These are phyloP conservation scores for Penicillium ucsense DNA, from an alignment of 495 filamentous ascomycete species.

Conservation along the genomic window DNA sequence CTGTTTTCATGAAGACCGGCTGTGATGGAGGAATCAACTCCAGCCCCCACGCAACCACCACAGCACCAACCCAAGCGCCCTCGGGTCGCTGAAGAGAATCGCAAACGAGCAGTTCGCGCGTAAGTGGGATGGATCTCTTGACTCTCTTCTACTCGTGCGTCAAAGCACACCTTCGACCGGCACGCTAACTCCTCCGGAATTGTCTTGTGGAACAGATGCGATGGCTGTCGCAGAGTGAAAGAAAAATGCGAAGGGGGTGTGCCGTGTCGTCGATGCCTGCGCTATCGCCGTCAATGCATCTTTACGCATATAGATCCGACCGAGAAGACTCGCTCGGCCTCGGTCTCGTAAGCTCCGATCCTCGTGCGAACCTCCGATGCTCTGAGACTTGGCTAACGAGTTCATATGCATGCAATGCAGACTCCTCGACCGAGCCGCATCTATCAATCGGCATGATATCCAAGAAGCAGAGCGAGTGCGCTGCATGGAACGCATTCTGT, in stretches of 20 bases:
- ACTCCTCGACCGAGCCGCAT: conserved; percentile 26
- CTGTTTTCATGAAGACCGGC: conserved; percentile 8
- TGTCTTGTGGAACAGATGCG: conserved; percentile 22
- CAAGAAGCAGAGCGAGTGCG: conserved; percentile 35
- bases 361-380: neutral
- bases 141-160: too few species aligned
- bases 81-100: conserved; percentile 40
- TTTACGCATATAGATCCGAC: conserved; percentile 36
- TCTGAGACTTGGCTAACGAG: neutral
- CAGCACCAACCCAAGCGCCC: conserved; percentile 30
- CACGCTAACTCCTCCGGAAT: conserved; percentile 3
- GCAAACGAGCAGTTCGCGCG: conserved; percentile 41
- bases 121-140: conserved; percentile 6
- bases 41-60: conserved; percentile 18
- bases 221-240: conserved; percentile 40
- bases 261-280: conserved; percentile 40
- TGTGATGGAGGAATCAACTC: conserved; percentile 18
- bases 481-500: conserved; percentile 35
- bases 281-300: conserved; percentile 39
- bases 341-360: conserved; percentile 25
- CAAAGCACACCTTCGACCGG: too few species aligned
- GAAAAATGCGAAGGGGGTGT: conserved; percentile 44
- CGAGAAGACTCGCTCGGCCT: conserved; percentile 29
- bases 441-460: conserved; percentile 31
- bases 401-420: conserved; percentile 8